Evolutionary conservation across 305 asterid genomes (phyloP), one percentile per base, ranked within the genome.

Genomic region (Nicotiana rustica): DNA sequence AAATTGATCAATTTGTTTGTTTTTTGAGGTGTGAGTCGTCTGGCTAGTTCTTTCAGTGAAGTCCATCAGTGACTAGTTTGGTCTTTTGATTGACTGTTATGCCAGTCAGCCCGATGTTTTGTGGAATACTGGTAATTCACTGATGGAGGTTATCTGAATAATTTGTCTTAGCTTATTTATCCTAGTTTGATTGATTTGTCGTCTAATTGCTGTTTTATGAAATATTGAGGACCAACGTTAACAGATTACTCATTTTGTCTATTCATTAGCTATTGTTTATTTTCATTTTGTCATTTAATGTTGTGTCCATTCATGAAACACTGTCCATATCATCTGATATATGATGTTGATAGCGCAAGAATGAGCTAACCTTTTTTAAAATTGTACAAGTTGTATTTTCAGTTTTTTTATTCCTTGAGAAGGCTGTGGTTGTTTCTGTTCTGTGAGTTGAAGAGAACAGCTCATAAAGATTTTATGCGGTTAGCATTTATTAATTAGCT

Each of bases 101-200:
- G 5, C 4, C 77, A 67, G 31, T 29, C 1, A 41, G 47, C 31
- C 18, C 18, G 31, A 9, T 68, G 17, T 38, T 38, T 68, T 68
- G n/a, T 67, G 47, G 25, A 7, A 9, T 19, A 3, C 49, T 15
- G 73, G 21, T 0, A 49, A 33, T 15, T 67, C 73, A 67, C 19
- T 33, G 17, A 33, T 68, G 77, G 49, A 68, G 31, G 77, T 36
- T 68, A n/a, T 68, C 77, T n/a, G 31, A 36, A 36, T 68, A 29
- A 68, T 68, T 68, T 36, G 31, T 19, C 77, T 36, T 4, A 21
- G 31, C 56, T 65, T 65, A 41, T 31, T 70, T 81, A 1, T 71
- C 82, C 81, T 66, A 38, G 71, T 86, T 78, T 77, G 84, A 70
- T 47, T 82, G 35, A 80, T 35, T 41, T 82, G 85, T 66, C 56